Percentiles rank a stretch among this genome's conserved stretches.
Evolutionary conservation across 1,284 basidiomycete genomes (phyloP).

Genomic region (Rhodotorula sp.): DNA sequence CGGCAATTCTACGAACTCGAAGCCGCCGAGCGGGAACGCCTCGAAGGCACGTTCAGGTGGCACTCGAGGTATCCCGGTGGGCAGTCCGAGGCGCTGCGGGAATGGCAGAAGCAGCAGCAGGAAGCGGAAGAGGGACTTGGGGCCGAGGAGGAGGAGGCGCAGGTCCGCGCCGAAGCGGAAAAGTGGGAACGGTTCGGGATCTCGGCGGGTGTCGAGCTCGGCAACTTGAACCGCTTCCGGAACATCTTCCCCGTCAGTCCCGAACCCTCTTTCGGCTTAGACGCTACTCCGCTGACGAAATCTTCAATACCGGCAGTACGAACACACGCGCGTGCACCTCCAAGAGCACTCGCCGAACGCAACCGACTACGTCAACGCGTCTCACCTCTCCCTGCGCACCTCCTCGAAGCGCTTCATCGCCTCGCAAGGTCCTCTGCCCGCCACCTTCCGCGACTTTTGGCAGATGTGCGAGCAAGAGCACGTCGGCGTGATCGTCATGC

Average conservation of each 20-base stretch:
- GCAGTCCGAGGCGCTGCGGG: conserved; percentile 17
- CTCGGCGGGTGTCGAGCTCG: conserved; percentile 91
- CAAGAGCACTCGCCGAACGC: conserved; percentile 48
- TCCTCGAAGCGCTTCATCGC: conserved; percentile 78
- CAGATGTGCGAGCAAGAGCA: conserved; percentile 61
- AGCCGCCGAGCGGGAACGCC: conserved; percentile 78
- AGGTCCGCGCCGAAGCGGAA: conserved; percentile 19
- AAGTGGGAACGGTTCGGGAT: conserved; percentile 81
- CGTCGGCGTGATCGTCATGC: conserved; percentile 62
- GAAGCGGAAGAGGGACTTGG: neutral
- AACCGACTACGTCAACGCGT: conserved; percentile 87
- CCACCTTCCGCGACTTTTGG: conserved; percentile 93
- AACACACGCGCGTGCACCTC: conserved; percentile 67
- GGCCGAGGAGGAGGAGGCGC: conserved; percentile 16
- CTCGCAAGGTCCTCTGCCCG: conserved; percentile 88
- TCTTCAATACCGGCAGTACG: conserved; percentile 34
- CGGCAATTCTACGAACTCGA: conserved; percentile 89
- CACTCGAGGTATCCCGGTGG: conserved; percentile 59
- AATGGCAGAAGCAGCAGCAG: neutral
- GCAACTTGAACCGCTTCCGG: conserved; percentile 69
- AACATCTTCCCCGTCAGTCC: conserved; percentile 58
- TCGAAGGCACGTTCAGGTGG: conserved; percentile 89
- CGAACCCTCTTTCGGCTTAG: neutral
- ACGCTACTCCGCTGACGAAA: neutral
- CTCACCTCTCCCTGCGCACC: conserved; percentile 47